These are phyloP conservation scores for Umbelopsis sp. DNA, from an alignment of 192 early-diverging fungal genomes.

Conservation along the genomic window DNA sequence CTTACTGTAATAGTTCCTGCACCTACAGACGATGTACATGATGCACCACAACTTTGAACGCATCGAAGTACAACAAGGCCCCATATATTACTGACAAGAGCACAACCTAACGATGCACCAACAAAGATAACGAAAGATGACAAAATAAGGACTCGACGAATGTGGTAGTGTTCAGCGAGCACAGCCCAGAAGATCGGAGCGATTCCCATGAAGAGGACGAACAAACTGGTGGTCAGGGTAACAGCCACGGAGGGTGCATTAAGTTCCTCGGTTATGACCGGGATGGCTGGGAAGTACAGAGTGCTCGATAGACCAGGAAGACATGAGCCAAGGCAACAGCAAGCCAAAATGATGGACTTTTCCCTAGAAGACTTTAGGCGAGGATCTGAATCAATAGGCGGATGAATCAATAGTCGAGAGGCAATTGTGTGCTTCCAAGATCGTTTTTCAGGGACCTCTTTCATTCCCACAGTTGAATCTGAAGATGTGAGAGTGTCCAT, in stretches of 20 bases:
- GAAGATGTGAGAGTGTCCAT: background rate
- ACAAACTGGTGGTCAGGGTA: constrained; percentile 44
- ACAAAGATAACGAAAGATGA: constrained; percentile 41
- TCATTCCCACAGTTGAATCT: background rate
- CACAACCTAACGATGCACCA: constrained; percentile 46
- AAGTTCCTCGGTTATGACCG: constrained; percentile 40
- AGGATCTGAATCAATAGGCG: constrained; percentile 26
- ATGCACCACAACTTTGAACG: constrained; percentile 47
- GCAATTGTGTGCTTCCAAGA: background rate
- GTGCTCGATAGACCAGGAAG: constrained; percentile 29
- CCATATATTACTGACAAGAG: constrained; percentile 39
- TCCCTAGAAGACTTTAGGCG: background rate
- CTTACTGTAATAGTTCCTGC: constrained; percentile 47
- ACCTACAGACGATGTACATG: constrained; percentile 46
- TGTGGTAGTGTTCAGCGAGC: constrained; percentile 42
- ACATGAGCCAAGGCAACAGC: constrained; percentile 17
- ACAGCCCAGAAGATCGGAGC: constrained; percentile 48
- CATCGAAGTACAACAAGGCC: constrained; percentile 43
- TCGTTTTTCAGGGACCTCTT: background rate
- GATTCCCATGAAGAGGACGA: constrained; percentile 51
- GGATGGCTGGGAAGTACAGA: constrained; percentile 31
- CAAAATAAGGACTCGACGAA: constrained; percentile 44
- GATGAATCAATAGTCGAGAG: constrained; percentile 20
- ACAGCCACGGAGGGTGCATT: constrained; percentile 38
- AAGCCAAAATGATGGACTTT: constrained; percentile 20